These are phyloP conservation scores for Lipomyces lipofer DNA, from an alignment of 805 yeast genomes.

Conservation along the genomic window DNA sequence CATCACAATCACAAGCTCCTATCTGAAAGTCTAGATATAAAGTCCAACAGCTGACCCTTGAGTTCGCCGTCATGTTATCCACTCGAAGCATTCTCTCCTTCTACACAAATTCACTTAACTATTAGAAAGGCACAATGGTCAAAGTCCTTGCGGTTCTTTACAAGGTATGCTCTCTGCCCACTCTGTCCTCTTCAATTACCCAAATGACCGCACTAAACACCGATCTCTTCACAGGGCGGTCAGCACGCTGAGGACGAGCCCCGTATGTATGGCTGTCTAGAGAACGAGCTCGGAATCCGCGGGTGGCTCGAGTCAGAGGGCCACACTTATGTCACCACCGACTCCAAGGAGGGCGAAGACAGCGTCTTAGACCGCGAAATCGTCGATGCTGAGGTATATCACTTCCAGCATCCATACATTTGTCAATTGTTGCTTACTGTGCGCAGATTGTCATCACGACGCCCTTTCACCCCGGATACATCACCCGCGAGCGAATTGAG, in stretches of 20 bases:
- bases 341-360: constrained; percentile 64
- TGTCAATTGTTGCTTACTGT: no score
- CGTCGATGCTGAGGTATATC: constrained; percentile 60
- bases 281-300: constrained; percentile 73
- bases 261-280: constrained; percentile 65
- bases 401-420: no score
- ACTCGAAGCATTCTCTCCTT: no score
- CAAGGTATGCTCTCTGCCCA: constrained; percentile 6
- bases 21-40: no score
- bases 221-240: constrained; percentile 23
- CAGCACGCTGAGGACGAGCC: constrained; percentile 60
- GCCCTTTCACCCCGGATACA: constrained; percentile 81
- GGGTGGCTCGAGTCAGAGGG: constrained; percentile 65
- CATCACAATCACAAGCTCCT: no score
- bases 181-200: not conserved
- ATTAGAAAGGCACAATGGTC: no score
- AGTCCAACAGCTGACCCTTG: no score
- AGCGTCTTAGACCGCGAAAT: constrained; percentile 64
- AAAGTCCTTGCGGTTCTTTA: constrained; percentile 43
- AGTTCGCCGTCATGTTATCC: no score
- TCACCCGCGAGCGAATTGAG: constrained; percentile 63
- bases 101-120: no score
- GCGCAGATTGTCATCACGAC: constrained; percentile 62
- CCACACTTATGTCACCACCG: constrained; percentile 64
- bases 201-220: not conserved